Conservation (phyloP, 495 filamentous ascomycete species). For the Hypoxylon lenormandii region DNA sequence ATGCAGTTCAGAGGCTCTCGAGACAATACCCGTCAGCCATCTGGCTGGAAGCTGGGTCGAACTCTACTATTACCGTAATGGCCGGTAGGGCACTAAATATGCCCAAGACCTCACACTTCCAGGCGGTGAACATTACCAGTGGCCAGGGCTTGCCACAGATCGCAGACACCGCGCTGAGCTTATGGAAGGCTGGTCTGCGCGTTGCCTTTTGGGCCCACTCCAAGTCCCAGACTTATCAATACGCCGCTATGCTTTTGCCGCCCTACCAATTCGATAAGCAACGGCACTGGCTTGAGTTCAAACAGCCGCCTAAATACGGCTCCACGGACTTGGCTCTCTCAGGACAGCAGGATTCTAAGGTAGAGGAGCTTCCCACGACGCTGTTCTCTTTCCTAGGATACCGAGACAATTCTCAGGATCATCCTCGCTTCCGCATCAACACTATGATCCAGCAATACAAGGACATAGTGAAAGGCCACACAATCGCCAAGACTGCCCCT, state of each 20-base stretch:
- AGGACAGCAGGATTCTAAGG: neutral
- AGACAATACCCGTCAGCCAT: conserved; percentile 25
- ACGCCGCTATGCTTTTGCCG: conserved; percentile 49
- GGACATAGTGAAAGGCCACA: conserved; percentile 56
- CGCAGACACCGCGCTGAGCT: conserved; percentile 53
- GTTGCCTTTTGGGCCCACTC: conserved; percentile 63
- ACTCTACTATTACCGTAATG: conserved; percentile 40
- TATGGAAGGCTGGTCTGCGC: conserved; percentile 60
- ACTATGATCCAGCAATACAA: conserved; percentile 54
- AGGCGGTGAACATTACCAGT: neutral
- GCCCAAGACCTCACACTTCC: conserved; percentile 44
- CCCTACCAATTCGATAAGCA: conserved; percentile 57
- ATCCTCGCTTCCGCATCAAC: conserved; percentile 61
- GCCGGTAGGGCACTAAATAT: conserved; percentile 47
- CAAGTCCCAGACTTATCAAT: conserved; percentile 49
- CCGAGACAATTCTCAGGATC: conserved; percentile 48
- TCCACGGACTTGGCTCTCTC: neutral
- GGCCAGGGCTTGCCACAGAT: conserved; percentile 40
- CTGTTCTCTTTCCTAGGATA: conserved; percentile 58
- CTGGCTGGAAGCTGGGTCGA: conserved; percentile 44
- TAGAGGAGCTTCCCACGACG: conserved; percentile 9
- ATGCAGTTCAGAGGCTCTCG: conserved; percentile 30
- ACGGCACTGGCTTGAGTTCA: conserved; percentile 48
- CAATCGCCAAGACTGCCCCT: conserved; percentile 59
- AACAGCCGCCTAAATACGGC: conserved; percentile 17